A percentile compares a stretch with the other conserved stretches of the same genome.
Conservation (phyloP, 768 basidiomycete genomes). For the Mycena galericulata region DNA sequence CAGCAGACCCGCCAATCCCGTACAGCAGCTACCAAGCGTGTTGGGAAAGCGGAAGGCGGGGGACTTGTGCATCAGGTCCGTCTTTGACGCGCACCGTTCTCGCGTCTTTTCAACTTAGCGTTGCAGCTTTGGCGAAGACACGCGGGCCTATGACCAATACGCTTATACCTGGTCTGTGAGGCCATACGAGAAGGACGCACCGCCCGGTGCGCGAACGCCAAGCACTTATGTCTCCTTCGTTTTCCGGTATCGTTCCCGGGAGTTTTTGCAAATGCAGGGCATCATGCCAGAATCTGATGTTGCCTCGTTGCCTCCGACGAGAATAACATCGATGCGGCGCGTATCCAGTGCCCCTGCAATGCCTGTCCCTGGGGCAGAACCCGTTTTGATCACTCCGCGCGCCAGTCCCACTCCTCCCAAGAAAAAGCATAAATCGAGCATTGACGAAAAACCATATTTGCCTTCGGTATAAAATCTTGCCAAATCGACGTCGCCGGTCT, state of each 20-base stretch:
- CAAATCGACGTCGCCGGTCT: background rate
- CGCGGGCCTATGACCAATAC: constrained; percentile 51
- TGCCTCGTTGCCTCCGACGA: constrained; percentile 33
- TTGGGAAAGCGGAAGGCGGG: constrained; percentile 54
- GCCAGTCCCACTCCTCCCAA: constrained; percentile 38
- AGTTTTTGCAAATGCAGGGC: constrained; percentile 64
- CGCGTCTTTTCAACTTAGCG: constrained; percentile 17
- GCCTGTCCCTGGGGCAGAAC: constrained; percentile 27
- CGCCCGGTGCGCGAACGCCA: constrained; percentile 45
- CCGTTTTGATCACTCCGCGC: constrained; percentile 32
- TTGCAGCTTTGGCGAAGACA: constrained; percentile 64
- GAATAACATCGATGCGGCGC: constrained; percentile 47
- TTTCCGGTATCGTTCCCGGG: constrained; percentile 71
- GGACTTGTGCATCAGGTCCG: constrained; percentile 63
- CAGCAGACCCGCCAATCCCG: constrained; percentile 55
- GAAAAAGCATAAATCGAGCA: constrained; percentile 39
- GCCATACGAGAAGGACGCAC: constrained; percentile 54
- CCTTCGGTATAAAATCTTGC: constrained; percentile 6
- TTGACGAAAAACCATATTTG: constrained; percentile 24
- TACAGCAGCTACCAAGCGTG: constrained; percentile 52
- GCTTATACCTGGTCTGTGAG: constrained; percentile 66
- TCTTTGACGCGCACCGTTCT: background rate
- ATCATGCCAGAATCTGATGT: constrained; percentile 53
- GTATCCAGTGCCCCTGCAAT: constrained; percentile 55
- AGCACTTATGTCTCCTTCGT: constrained; percentile 73